Evolutionary conservation across 257 asterid genomes (phyloP), one percentile per base, ranked within the genome.

Genomic region (Lycium barbarum): DNA sequence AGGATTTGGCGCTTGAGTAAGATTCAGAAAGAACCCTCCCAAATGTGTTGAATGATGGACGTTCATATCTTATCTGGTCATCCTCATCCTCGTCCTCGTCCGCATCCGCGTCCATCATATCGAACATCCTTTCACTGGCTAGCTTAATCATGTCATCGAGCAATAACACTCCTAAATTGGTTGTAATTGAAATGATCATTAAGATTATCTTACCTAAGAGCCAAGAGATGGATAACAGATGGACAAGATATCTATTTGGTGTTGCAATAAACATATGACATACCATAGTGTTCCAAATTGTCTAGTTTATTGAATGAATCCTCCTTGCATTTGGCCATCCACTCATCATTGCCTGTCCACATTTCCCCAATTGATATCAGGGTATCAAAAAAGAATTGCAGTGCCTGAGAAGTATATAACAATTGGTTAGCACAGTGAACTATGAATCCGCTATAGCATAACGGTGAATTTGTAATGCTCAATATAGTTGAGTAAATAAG

Each of bases 131-230:
- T 22, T 90, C 97, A 81, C 97, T 87, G 12, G 94, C 95, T 49
- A 96, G 86, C 86, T 91, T 92, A 83, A 90, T 93, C 15, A 93
- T 84, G 78, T 95, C 98, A 47, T 93, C 98, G 51, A 96, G 96
- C 87, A 93, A 84, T 57, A 84, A 87, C 83, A 92, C 84, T 15
- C 94, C 99, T 96, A 83, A 5, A 63, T 74, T 74, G 81, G 14
- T 74, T 22, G 61, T 7, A 49, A 74, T 74, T 74, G 62, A 20
- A 43, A 63, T 70, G 36, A 45, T 63, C 20, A 61, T 62, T 62
- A 63, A 10, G 13, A 22, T 22, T 17, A 59, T 36, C 70, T 38
- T 81, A 7, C 49, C 22, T n/a, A 6, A 3, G 43, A 74, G 6
- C 36, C 61, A 7, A 17, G 59, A 81, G 78, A 81, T 61, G 55